Conservation (phyloP, 2,329 filamentous ascomycete species). For the Phaeoacremonium minimum region DNA sequence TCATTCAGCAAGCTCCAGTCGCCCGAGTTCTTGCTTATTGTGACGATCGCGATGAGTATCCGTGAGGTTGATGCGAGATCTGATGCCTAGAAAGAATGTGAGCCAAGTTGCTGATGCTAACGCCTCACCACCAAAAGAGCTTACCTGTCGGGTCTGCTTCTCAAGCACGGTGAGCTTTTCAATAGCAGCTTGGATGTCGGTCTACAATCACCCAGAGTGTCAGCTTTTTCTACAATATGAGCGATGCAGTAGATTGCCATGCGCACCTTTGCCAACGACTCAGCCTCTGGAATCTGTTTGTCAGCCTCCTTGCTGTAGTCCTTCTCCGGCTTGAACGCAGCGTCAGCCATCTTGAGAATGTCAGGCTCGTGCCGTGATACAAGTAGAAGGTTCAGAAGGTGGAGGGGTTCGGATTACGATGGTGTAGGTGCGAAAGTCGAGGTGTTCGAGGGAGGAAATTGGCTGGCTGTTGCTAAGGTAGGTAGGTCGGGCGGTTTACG, state of each 20-base stretch:
- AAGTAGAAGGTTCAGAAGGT: too few species aligned
- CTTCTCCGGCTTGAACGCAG: conserved; percentile 89
- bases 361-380: background rate
- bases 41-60: conserved; percentile 82
- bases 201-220: conserved; percentile 34
- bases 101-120: background rate
- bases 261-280: conserved; percentile 79
- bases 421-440: background rate
- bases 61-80: conserved; percentile 94
- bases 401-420: background rate
- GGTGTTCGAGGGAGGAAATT: background rate
- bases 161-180: conserved; percentile 90
- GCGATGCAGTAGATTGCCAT: background rate
- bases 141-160: conserved; percentile 95
- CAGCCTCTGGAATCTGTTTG: conserved; percentile 82
- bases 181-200: conserved; percentile 79
- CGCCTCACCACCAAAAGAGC: conserved; percentile 10
- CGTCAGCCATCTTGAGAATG: conserved; percentile 68
- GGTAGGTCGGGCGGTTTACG: background rate
- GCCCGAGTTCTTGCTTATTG: conserved; percentile 85
- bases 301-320: conserved; percentile 98
- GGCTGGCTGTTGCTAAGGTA: background rate
- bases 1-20: conserved; percentile 97
- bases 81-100: conserved; percentile 61
- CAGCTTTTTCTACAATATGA: background rate